phyloP scores from a whole-genome alignment of 108 stramenopile genomes.

The Pinguiococcus pyrenoidosus region DNA sequence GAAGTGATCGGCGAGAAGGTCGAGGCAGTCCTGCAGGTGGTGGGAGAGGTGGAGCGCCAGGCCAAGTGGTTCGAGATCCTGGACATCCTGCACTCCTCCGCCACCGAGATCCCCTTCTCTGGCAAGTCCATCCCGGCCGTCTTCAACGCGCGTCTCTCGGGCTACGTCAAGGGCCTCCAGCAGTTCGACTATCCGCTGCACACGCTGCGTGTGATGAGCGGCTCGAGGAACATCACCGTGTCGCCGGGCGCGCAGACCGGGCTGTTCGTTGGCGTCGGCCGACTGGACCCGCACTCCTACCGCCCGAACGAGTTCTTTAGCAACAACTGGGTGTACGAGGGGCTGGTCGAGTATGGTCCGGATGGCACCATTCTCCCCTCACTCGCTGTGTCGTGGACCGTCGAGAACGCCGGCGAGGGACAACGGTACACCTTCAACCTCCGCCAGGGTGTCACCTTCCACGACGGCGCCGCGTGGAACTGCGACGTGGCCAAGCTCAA shows the following conservation, averaged over 20 bases:
- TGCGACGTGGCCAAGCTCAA: slow-evolving; percentile 51
- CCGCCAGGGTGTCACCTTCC: slow-evolving; percentile 46
- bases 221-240: slow-evolving; percentile 29
- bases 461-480: slow-evolving; percentile 46
- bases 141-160: slow-evolving; percentile 41
- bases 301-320: slow-evolving; percentile 42
- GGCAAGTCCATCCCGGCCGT: slow-evolving; percentile 47
- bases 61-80: slow-evolving; percentile 38
- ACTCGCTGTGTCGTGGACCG: slow-evolving; percentile 38
- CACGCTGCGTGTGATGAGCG: slow-evolving; percentile 12
- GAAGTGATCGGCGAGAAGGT: slow-evolving; percentile 31
- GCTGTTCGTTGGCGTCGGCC: slow-evolving; percentile 36
- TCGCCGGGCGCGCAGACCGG: slow-evolving; percentile 41
- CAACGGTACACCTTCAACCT: slow-evolving; percentile 39
- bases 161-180: slow-evolving; percentile 30
- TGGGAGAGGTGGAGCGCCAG: slow-evolving; percentile 1
- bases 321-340: slow-evolving; percentile 52
- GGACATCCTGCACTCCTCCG: slow-evolving; percentile 40
- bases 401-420: slow-evolving; percentile 13
- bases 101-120: slow-evolving; percentile 45
- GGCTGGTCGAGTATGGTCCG: slow-evolving; percentile 45
- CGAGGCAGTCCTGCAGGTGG: slow-evolving; percentile 12
- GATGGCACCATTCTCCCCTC: slow-evolving; percentile 39
- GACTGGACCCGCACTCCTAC: slow-evolving; percentile 39
- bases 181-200: slow-evolving; percentile 31